Evolutionary conservation across 352 stramenopile species (phyloP), one percentile per base, ranked within the genome.

Genomic region (Phytophthora sojae): DNA sequence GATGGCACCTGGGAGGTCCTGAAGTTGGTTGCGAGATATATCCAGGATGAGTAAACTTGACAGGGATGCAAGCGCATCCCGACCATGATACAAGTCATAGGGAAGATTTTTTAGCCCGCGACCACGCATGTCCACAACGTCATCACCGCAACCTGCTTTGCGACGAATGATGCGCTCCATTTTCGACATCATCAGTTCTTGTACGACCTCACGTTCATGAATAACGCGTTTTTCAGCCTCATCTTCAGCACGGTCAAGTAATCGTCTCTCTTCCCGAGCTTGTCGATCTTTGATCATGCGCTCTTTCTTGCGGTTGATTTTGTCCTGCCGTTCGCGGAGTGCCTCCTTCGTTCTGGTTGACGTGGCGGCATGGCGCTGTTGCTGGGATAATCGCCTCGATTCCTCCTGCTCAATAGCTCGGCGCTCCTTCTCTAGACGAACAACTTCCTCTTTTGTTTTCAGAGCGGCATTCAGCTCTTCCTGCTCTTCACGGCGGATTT

Each of bases 31-130:
- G n/a, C 71, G 65, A 2, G 81, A 76, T 42, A 95, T 51, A 58
- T 90, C 85, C 14, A 95, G 45, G 23, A 92, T 81, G n/a, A 94
- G 53, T 25, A 94, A 61, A 63, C 79, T 89, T 6, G 87, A 88
- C 3, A 94, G 72, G 15, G 78, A 69, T 32, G 71, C 69, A 9
- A 93, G 67, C 0, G 80, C 75, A 26, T 91, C 82, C 53, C 80
- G 81, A 7, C 85, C 87, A 51, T 83, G 77, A 44, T 80, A 91
- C 30, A 89, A 59, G 11, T 76, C 49, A 0, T 59, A 12, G 11
- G 87, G 85, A 2, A 94, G 15, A 23, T 80, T 76, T 9, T 75
- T 76, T 2, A 94, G 39, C 2, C 44, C 35, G 0, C 65, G 80
- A 37, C 64, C 62, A 6, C 74, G 70, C 14, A 90, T 57, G 32